Percentiles rank a stretch among this genome's conserved stretches.
Evolutionary conservation across 352 stramenopile genomes (phyloP).

Genomic region (Saprolegnia parasitica): DNA sequence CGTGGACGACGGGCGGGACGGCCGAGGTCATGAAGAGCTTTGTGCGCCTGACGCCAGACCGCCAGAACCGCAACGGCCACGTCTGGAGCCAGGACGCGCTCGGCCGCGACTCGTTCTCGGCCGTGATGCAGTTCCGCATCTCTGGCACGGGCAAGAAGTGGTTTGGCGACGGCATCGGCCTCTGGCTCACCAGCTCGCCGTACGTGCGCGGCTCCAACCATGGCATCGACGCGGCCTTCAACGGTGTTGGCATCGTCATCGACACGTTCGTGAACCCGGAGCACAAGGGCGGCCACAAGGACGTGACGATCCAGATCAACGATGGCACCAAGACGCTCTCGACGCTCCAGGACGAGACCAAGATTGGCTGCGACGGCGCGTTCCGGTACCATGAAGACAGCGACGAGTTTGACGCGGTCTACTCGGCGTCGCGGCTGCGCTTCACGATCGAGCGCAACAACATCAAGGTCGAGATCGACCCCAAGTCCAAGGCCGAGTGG

Average conservation of each 20-base stretch:
- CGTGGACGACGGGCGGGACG: slow-evolving; percentile 48
- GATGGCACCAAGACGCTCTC: slow-evolving; percentile 67
- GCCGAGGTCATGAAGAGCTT: slow-evolving; percentile 81
- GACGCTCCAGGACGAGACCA: slow-evolving; percentile 61
- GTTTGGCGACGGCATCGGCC: slow-evolving; percentile 70
- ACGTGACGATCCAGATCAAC: slow-evolving; percentile 75
- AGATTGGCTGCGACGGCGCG: slow-evolving; percentile 66
- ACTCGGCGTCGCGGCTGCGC: slow-evolving; percentile 59
- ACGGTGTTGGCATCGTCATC: slow-evolving; percentile 63
- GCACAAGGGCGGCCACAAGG: slow-evolving; percentile 71
- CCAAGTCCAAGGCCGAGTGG: slow-evolving; percentile 51
- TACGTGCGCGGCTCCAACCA: slow-evolving; percentile 66
- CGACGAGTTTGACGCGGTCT: slow-evolving; percentile 63
- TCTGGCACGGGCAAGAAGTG: slow-evolving; percentile 68
- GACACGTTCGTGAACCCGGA: slow-evolving; percentile 81
- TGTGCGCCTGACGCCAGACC: slow-evolving; percentile 69
- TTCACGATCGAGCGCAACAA: slow-evolving; percentile 53
- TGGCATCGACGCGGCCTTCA: slow-evolving; percentile 66
- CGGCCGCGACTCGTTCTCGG: slow-evolving; percentile 46
- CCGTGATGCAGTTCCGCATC: slow-evolving; percentile 71
- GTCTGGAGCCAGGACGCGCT: slow-evolving; percentile 57
- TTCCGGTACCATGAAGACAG: slow-evolving; percentile 74
- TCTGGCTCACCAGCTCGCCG: slow-evolving; percentile 67
- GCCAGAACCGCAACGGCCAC: slow-evolving; percentile 73
- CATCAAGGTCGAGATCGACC: slow-evolving; percentile 60